phyloP scores from a whole-genome alignment of 768 basidiomycete species.

The Strobilomyces echinocephalus region DNA sequence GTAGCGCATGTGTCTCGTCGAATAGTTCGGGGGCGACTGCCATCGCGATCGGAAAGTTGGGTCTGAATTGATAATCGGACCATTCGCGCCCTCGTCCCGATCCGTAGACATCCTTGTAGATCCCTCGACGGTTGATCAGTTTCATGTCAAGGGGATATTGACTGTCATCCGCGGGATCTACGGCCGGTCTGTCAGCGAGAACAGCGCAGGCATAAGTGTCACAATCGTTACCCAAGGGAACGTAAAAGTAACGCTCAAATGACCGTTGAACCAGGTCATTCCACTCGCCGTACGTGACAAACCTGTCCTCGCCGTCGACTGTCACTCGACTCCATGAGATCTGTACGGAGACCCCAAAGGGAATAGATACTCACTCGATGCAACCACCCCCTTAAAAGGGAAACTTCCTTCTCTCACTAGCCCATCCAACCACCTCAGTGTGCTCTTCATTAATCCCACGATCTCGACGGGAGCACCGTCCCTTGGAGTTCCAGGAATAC shows the following conservation, averaged over 20 bases:
- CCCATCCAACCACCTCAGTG: slow-evolving; percentile 80
- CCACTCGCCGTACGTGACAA: slow-evolving; percentile 92
- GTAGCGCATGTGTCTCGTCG: slow-evolving; percentile 71
- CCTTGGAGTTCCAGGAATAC: slow-evolving; percentile 91
- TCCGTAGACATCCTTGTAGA: slow-evolving; percentile 97
- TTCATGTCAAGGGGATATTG: slow-evolving; percentile 64
- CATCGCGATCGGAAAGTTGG: slow-evolving; percentile 96
- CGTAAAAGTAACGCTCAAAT: slow-evolving; percentile 89
- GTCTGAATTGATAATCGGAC: slow-evolving; percentile 95
- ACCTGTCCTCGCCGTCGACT: slow-evolving; percentile 66
- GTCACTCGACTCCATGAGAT: slow-evolving; percentile 1
- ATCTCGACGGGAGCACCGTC: slow-evolving; percentile 97
- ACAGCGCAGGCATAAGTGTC: background rate
- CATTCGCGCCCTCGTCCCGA: slow-evolving; percentile 85
- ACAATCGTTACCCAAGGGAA: slow-evolving; percentile 59
- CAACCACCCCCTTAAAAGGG: slow-evolving; percentile 87
- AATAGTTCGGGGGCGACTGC: slow-evolving; percentile 95
- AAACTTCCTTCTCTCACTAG: slow-evolving; percentile 64
- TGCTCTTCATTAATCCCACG: slow-evolving; percentile 88
- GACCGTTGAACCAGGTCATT: slow-evolving; percentile 73
- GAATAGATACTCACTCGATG: slow-evolving; percentile 53
- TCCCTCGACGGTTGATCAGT: slow-evolving; percentile 84
- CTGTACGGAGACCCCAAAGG: background rate
- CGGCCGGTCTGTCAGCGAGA: background rate
- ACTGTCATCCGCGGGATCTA: slow-evolving; percentile 68